Base-by-base conservation (phyloP, 768 basidiomycete species). In the Floccularia luteovirens region DNA sequence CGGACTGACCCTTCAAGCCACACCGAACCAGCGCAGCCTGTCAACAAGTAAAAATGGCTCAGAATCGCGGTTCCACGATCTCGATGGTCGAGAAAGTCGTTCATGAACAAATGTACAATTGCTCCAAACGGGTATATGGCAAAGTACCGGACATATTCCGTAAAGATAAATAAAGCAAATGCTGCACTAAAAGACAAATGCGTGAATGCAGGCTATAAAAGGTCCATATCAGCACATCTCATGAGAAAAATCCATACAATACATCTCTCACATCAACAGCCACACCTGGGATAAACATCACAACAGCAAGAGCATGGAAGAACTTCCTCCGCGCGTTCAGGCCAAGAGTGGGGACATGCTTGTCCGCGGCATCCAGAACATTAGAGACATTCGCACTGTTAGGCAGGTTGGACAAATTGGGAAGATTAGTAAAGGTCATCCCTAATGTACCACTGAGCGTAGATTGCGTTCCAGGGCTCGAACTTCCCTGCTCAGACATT, bases 91-190 rank as follows among this genome's bases (percentile, higher is more conserved):
- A 98, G 67, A 55, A 99, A 99, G 58, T 99, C 96, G 63, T 86
- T 88, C 79, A 99, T 81, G 61, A 99, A 99, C 41, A 97, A 65
- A 62, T 99, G 96, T 14, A 99, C 79, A 8, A 79, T 69, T 7
- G 88, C 93, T 11, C 92, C 91, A 51, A 97, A 88, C 2, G 96
- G 96, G 63, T 96, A 97, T 36, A 99, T 76, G 25, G 96, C 96
- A 61, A 98, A 99, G 62, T 97, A 99, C 43, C 96, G 89, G 47
- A 97, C 77, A 66, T 97, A 98, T 65, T 99, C 96, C 42, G 89
- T 82, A 58, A 99, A 97, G 17, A 82, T 89, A 67, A 99, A 98
- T 48, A 90, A 60, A 6, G 96, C 83, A 60, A 99, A 98, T 1
- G 94, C 94, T 14, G 79, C 83, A 51, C 89, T 93, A 66, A 99